These are phyloP conservation scores for Neurospora sp. DNA, from an alignment of 495 filamentous ascomycete species.

Conservation along the genomic window DNA sequence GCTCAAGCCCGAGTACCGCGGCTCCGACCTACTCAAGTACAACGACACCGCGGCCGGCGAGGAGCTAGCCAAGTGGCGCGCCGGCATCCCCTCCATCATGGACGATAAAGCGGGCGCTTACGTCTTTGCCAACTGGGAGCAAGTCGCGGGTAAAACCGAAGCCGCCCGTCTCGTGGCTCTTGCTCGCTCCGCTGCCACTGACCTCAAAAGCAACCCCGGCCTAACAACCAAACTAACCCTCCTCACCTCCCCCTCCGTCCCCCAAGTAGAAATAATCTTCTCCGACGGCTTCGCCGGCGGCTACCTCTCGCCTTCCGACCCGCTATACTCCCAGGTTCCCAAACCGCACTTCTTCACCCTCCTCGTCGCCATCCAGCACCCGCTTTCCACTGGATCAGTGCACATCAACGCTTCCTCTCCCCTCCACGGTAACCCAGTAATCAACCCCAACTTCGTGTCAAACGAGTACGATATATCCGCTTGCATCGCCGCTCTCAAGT, in stretches of 20 bases:
- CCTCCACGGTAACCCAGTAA: constrained; percentile 3
- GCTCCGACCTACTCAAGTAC: no score
- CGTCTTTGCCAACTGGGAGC: background rate
- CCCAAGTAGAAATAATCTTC: constrained; percentile 22
- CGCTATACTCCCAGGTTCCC: constrained; percentile 25
- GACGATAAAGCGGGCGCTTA: no score
- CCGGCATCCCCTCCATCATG: no score
- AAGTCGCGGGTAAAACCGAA: background rate
- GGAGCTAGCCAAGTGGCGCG: no score
- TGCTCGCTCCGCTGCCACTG: constrained; percentile 3
- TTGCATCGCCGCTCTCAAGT: constrained; percentile 11
- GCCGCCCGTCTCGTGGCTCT: background rate
- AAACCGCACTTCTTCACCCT: constrained; percentile 12
- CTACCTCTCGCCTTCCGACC: background rate
- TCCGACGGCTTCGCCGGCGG: constrained; percentile 12
- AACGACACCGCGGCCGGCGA: no score
- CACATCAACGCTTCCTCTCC: constrained; percentile 30
- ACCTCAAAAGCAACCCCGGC: background rate
- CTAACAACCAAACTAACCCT: constrained; percentile 7
- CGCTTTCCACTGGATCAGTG: constrained; percentile 42
- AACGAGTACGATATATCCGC: constrained; percentile 19
- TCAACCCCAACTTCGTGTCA: constrained; percentile 15
- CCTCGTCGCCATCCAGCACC: constrained; percentile 29
- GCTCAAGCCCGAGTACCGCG: no score
- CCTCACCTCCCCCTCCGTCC: constrained; percentile 11